Evolutionary conservation across 2,329 filamentous ascomycete species (phyloP).

Genomic region (Aspergillus pseudonomiae): DNA sequence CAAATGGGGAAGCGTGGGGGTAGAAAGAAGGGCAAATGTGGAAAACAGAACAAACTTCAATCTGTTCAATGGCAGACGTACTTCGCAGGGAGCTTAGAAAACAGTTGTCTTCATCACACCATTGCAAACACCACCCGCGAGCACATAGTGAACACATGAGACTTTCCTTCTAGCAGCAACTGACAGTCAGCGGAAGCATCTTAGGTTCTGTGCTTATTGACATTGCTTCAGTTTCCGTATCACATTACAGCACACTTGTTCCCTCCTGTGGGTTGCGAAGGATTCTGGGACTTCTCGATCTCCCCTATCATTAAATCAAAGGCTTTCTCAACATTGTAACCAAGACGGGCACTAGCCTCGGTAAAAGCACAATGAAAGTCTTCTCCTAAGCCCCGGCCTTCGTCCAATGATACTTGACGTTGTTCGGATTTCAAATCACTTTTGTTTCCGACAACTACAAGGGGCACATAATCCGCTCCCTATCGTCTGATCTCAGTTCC

Average conservation of each 20-base stretch:
- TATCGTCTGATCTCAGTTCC: conserved; percentile 40
- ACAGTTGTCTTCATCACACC: background rate
- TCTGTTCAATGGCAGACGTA: background rate
- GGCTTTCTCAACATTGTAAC: conserved; percentile 88
- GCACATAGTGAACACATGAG: background rate
- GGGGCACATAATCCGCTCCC: conserved; percentile 89
- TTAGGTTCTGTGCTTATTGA: background rate
- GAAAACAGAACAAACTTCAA: background rate
- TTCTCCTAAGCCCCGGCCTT: conserved; percentile 81
- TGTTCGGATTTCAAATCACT: conserved; percentile 90
- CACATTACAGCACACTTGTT: conserved; percentile 89
- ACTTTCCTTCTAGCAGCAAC: background rate
- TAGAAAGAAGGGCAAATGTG: background rate
- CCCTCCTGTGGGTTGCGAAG: conserved; percentile 76
- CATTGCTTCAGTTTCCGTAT: conserved; percentile 24
- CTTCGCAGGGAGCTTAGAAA: background rate
- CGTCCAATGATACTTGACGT: conserved; percentile 83
- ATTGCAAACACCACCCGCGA: background rate
- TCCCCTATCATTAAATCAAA: conserved; percentile 94
- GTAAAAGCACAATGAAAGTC: conserved; percentile 93
- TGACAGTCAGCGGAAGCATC: background rate
- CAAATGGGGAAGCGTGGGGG: background rate
- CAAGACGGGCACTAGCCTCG: conserved; percentile 90
- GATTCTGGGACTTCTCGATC: conserved; percentile 93
- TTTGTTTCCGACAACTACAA: conserved; percentile 97